Base-by-base conservation (phyloP, 2,329 filamentous ascomycete species). In the Xylariaceae sp. region DNA sequence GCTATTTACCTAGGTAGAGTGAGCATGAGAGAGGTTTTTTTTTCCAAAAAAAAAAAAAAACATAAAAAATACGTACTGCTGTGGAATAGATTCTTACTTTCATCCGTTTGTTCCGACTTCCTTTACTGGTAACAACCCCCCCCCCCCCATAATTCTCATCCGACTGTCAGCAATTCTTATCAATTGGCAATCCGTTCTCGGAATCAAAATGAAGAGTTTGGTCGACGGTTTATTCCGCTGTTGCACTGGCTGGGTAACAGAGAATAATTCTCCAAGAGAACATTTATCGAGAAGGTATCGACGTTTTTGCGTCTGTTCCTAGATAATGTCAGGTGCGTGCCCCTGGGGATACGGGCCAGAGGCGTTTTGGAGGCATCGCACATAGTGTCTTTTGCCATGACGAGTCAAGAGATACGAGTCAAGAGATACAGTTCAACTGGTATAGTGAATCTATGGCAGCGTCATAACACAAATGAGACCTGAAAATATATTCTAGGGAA, bases 371-470 rank as follows among this genome's bases (percentile, higher is more conserved):
- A 2, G 81, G 81, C 5, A 87, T 71, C 19, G 86, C 65, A 60
- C 82, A 84, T 32, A 87, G 68, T 1, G 84, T 83, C 3, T 83
- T 86, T 83, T 86, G 49, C 85, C 77, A 58, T 80, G 71, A 2
- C 19, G 77, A 83, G 45, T 56, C 44, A 29, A 60, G 8, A 31
- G 55, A 34, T 40, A 67, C 47, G 77, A 83, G 45, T 56, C 44
- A 29, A 60, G 8, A 31, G 55, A 34, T 40, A 67, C 47, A 9
- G 43, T 12, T 55, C 19, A 19, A 19, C 19, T 19, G 19, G 19
- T 19, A 19, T 19, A 19, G 19, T 19, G 19, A 19, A 19, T 19
- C 19, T 19, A 19, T 19, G 19, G 19, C 19, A 19, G 19, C 19
- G 19, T 19, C 19, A 19, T 19, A 19, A 19, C 19, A 19, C 19